These are phyloP conservation scores for Penicillium dipodomyicola DNA, from an alignment of 495 filamentous ascomycete genomes.

Conservation along the genomic window DNA sequence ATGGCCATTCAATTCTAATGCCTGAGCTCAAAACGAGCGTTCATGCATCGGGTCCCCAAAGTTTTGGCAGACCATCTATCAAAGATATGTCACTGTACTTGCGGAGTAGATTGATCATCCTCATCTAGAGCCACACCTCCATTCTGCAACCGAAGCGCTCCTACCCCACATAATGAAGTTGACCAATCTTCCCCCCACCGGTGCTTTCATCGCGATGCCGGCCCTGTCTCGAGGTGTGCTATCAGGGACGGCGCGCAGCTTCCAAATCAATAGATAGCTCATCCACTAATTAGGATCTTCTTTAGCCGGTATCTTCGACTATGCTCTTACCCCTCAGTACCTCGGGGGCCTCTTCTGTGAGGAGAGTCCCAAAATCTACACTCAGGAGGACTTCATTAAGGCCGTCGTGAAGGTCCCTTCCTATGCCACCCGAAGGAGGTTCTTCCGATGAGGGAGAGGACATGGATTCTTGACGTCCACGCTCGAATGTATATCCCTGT, in stretches of 20 bases:
- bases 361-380: conserved; percentile 56
- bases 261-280: neutral
- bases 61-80: neutral
- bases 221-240: conserved; percentile 17
- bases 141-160: neutral
- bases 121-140: neutral
- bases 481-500: conserved; percentile 33
- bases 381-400: conserved; percentile 46
- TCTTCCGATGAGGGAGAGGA: conserved; percentile 55
- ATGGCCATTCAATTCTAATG: neutral
- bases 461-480: conserved; percentile 53
- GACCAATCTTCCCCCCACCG: conserved; percentile 7
- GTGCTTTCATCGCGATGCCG: conserved; percentile 12
- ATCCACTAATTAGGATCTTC: neutral
- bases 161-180: conserved; percentile 17
- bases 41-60: neutral
- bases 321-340: conserved; percentile 38
- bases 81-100: neutral
- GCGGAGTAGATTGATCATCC: neutral
- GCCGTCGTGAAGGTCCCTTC: conserved; percentile 51
- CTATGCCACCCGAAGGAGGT: conserved; percentile 51
- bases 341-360: conserved; percentile 51
- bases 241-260: conserved; percentile 16
- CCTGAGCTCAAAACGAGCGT: neutral
- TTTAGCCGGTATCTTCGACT: conserved; percentile 37